These are phyloP conservation scores for Volutella citrinella DNA, from an alignment of 2,329 filamentous ascomycete species.

Conservation along the genomic window DNA sequence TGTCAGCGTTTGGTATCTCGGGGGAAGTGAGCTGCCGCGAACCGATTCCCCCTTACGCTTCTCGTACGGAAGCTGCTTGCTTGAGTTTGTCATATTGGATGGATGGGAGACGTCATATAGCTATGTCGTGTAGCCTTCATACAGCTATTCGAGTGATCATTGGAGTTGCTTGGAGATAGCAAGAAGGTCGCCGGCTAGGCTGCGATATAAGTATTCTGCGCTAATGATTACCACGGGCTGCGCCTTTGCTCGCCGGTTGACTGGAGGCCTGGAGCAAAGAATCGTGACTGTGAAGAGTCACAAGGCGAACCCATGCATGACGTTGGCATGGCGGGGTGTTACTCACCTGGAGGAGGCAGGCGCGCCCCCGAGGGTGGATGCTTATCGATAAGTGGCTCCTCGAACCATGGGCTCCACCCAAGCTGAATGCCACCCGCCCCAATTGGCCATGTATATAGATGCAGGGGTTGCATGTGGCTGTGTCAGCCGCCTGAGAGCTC, in stretches of 20 bases:
- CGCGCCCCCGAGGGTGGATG: not conserved
- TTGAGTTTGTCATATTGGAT: constrained; percentile 47
- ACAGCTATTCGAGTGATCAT: constrained; percentile 30
- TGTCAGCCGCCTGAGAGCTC: too few species aligned
- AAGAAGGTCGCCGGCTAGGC: not conserved
- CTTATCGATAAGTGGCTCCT: not conserved
- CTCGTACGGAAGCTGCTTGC: constrained; percentile 70
- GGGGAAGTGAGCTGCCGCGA: constrained; percentile 27
- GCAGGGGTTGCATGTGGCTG: too few species aligned
- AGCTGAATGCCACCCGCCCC: too few species aligned
- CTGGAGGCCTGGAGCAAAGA: too few species aligned
- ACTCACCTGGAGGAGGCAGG: not conserved
- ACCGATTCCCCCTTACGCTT: constrained; percentile 84
- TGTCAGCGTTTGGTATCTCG: constrained; percentile 7
- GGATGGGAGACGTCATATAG: too few species aligned
- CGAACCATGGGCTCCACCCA: too few species aligned
- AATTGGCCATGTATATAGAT: too few species aligned
- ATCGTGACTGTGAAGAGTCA: too few species aligned
- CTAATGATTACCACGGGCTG: constrained; percentile 8
- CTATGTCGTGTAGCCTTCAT: too few species aligned
- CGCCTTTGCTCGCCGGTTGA: constrained; percentile 22
- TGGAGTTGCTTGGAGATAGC: constrained; percentile 10
- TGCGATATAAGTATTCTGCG: constrained; percentile 10
- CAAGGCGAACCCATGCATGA: constrained; percentile 4
- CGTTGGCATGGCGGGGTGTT: not conserved